Evolutionary conservation across 192 early-diverging fungal genomes (phyloP), one percentile per base, ranked within the genome.

Genomic region (Rhizophagus sp.): DNA sequence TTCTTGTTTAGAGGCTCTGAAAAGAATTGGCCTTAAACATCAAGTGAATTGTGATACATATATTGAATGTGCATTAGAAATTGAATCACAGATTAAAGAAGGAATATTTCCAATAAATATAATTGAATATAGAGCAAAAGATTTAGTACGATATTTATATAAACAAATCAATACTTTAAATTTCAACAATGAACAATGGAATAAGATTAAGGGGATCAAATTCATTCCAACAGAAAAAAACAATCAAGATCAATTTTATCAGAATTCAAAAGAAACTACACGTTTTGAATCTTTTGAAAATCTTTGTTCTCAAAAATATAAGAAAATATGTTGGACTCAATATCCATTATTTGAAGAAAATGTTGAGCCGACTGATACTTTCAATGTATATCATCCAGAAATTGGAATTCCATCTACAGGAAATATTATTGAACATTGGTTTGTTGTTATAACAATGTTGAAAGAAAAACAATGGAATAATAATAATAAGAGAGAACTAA

Each of bases 1-100:
- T 22, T 13, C 2, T 30, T 33, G 25, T 34, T 61, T 75, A 25
- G 17, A 62, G 1, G 57, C 27, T 22, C 13, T 75, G 12, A 6
- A 4, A 25, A 75, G 19, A 61, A 75, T 75, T 1, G 73, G 73
- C 6, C 8, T 75, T 0, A 75, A 75, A 3, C 4, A 8, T 1
- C 27, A 25, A 24, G 50, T 75, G 11, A n/a, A 57, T 34, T 10
- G 25, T 4, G 30, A 62, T 3, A 75, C 24, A 57, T 75, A 57
- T 75, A 25, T 75, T 17, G 19, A 75, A 39, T 75, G 73, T 75
- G 73, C 73, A 30, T 15, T 3, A 22, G 47, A 75, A 6, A 57
- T 75, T 61, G 12, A 8, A 25, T 50, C 27, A 15, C 33, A 75
- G 25, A 1, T 75, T 17, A 2, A 75, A 12, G 1, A n/a, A 19